Percentiles rank a stretch among this genome's conserved stretches.
Evolutionary conservation across 176 grass and related monocot species (phyloP).

Genomic region (Themeda triandra): DNA sequence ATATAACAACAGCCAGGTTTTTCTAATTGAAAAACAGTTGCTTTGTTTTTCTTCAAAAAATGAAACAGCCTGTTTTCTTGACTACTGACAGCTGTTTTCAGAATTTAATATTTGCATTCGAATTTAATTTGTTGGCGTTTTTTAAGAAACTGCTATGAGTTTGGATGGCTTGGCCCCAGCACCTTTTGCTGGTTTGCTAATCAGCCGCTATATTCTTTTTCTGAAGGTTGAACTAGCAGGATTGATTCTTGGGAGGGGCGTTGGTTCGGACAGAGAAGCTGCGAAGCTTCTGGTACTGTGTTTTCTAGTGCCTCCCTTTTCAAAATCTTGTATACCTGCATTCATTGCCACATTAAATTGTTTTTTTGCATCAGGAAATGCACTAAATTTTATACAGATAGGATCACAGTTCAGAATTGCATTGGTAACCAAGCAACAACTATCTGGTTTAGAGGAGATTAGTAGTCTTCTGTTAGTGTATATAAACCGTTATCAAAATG

Average conservation of each 20-base stretch:
- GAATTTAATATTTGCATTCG: not conserved
- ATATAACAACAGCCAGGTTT: not conserved
- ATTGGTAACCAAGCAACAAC: not conserved
- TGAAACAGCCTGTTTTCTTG: not conserved
- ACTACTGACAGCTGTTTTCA: not conserved
- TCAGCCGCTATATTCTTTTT: slow-evolving; percentile 17
- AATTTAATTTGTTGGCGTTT: not conserved
- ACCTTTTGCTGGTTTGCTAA: not conserved
- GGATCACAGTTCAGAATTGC: not conserved
- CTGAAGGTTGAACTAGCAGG: slow-evolving; percentile 67
- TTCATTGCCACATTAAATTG: slow-evolving; percentile 9
- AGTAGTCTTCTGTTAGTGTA: not conserved
- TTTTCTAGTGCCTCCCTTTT: slow-evolving; percentile 13
- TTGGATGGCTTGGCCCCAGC: not conserved
- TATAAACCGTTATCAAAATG: not conserved
- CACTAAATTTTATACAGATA: slow-evolving; percentile 11
- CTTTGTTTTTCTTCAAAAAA: not conserved
- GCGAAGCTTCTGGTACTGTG: slow-evolving; percentile 63
- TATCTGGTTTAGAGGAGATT: not conserved
- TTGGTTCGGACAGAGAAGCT: slow-evolving; percentile 51
- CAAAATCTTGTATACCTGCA: not conserved
- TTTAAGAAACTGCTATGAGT: slow-evolving; percentile 8
- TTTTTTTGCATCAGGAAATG: slow-evolving; percentile 14
- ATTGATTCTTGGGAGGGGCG: slow-evolving; percentile 56
- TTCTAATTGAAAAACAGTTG: not conserved